These are phyloP conservation scores for Linanthus parryae DNA, from an alignment of 148 eudicot species.

Conservation along the genomic window DNA sequence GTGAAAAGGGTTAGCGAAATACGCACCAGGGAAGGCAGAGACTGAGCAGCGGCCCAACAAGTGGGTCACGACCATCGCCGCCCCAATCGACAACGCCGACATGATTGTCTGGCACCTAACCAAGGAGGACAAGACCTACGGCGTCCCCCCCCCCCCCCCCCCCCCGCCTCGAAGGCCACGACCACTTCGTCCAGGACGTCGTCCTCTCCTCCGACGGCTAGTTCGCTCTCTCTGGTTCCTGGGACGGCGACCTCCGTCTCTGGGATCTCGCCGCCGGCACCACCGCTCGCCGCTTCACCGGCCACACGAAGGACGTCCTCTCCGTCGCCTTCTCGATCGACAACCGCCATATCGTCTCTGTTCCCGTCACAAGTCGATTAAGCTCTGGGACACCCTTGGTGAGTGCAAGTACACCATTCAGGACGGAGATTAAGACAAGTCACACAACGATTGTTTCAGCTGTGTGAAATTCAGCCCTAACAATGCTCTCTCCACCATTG, in stretches of 20 bases:
- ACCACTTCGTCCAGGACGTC: slow-evolving; percentile 74
- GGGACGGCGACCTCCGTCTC: slow-evolving; percentile 86
- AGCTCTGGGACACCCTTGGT: slow-evolving; percentile 93
- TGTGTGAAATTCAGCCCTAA: slow-evolving; percentile 86
- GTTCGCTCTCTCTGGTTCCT: slow-evolving; percentile 79
- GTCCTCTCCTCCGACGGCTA: slow-evolving; percentile 73
- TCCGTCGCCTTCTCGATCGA: slow-evolving; percentile 90
- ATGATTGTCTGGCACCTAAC: slow-evolving; percentile 44
- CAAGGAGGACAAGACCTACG: slow-evolving; percentile 39
- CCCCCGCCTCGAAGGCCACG: slow-evolving; percentile 69
- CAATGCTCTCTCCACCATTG: slow-evolving; percentile 54
- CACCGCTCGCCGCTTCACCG: slow-evolving; percentile 79
- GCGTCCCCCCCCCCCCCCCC: slow-evolving; percentile 59
- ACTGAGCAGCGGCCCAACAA: slow-evolving; percentile 35
- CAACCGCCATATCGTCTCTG: slow-evolving; percentile 88
- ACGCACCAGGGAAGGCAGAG: slow-evolving; percentile 25
- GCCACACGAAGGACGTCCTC: slow-evolving; percentile 79
- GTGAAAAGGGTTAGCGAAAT: background rate
- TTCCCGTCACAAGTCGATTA: slow-evolving; percentile 70
- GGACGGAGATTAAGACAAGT: slow-evolving; percentile 61
- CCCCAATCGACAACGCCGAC: slow-evolving; percentile 54
- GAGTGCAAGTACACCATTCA: slow-evolving; percentile 93
- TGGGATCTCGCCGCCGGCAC: slow-evolving; percentile 75
- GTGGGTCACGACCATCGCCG: slow-evolving; percentile 58
- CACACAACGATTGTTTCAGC: slow-evolving; percentile 76